Conservation (phyloP, 2,329 filamentous ascomycete species). For the Ophiosphaerella narmari region DNA sequence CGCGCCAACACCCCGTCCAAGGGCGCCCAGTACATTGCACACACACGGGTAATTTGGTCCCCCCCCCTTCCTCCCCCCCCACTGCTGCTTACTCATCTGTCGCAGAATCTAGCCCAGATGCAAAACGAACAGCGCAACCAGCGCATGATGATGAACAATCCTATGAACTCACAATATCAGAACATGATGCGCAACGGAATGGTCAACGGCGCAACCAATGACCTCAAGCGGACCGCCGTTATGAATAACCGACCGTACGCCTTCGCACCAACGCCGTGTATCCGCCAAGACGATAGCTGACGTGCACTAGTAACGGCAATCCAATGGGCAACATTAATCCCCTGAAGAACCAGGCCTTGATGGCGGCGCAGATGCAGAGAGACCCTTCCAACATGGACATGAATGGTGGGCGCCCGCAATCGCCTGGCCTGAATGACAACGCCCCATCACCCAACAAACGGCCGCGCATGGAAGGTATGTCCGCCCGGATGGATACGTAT, state of each 20-base stretch:
- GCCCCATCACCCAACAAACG: slow-evolving; percentile 92
- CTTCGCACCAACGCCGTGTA: background rate
- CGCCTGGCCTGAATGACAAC: slow-evolving; percentile 82
- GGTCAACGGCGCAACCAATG: slow-evolving; percentile 62
- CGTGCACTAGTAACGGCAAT: slow-evolving; percentile 28
- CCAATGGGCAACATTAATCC: slow-evolving; percentile 71
- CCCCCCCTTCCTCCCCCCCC: slow-evolving; percentile 26
- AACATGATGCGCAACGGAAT: slow-evolving; percentile 70
- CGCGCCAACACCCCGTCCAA: slow-evolving; percentile 39
- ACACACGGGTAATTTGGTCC: slow-evolving; percentile 71
- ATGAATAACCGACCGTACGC: slow-evolving; percentile 77
- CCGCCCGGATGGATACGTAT: slow-evolving; percentile 56
- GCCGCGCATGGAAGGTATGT: slow-evolving; percentile 74
- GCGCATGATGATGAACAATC: slow-evolving; percentile 73
- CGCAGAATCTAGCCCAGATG: slow-evolving; percentile 69
- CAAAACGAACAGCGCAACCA: slow-evolving; percentile 70
- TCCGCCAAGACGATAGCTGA: slow-evolving; percentile 10
- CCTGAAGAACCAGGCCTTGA: slow-evolving; percentile 58
- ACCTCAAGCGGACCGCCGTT: slow-evolving; percentile 75
- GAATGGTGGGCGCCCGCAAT: slow-evolving; percentile 75
- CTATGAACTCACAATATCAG: slow-evolving; percentile 50
- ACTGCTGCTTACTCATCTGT: slow-evolving; percentile 19
- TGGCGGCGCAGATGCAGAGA: slow-evolving; percentile 79
- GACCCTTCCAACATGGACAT: slow-evolving; percentile 87
- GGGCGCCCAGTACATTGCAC: slow-evolving; percentile 73